phyloP scores from a whole-genome alignment of 192 early-diverging fungal genomes.

The Linnemannia hyalina region DNA sequence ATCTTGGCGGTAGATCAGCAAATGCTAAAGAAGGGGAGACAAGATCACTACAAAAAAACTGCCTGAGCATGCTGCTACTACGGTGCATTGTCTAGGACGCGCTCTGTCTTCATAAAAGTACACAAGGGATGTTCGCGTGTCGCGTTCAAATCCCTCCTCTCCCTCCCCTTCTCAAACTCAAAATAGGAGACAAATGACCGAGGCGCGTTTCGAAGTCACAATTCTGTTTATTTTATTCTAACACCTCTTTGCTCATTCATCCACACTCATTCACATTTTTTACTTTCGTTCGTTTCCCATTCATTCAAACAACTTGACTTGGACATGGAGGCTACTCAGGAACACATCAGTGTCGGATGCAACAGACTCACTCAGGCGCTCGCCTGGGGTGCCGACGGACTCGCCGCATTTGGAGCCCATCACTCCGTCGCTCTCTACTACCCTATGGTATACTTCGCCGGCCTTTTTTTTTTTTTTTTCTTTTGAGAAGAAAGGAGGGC shows the following conservation, averaged over 20 bases:
- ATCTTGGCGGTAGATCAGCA: no score
- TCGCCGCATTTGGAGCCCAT: constrained; percentile 81
- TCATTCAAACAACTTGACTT: background rate
- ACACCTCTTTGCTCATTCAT: background rate
- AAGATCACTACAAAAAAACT: no score
- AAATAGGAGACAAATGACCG: no score
- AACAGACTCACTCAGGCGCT: constrained; percentile 75
- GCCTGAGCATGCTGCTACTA: no score
- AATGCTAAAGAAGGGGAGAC: no score
- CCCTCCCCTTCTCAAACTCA: no score
- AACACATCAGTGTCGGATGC: constrained; percentile 74
- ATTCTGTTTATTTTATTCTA: background rate
- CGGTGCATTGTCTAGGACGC: no score
- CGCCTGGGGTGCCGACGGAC: constrained; percentile 69
- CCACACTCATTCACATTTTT: background rate
- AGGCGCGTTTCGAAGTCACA: no score
- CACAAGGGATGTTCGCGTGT: no score
- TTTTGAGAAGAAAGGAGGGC: background rate
- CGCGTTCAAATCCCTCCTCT: no score
- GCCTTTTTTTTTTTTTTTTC: no score
- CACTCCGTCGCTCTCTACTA: constrained; percentile 78
- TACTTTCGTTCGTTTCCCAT: background rate
- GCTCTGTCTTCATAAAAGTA: no score
- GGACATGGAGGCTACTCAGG: constrained; percentile 57
- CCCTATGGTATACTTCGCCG: constrained; percentile 63